Percentiles rank a stretch among this genome's conserved stretches.
These are phyloP conservation scores for Talaromyces adpressus DNA, from an alignment of 495 filamentous ascomycete species.

Conservation along the genomic window DNA sequence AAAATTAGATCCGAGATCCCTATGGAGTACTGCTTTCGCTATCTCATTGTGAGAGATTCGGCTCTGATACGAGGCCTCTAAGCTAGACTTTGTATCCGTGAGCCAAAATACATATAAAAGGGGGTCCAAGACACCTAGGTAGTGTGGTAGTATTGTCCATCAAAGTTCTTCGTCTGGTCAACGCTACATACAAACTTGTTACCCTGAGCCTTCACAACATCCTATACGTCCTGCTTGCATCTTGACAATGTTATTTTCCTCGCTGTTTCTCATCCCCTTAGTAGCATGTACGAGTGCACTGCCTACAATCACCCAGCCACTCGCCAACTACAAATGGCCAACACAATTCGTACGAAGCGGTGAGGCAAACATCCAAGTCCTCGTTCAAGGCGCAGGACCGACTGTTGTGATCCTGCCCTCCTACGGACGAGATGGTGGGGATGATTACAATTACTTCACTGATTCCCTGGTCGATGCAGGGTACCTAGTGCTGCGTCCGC, in stretches of 20 bases:
- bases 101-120: background rate
- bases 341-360: background rate
- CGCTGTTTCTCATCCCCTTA: background rate
- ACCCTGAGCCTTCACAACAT: background rate
- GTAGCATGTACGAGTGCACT: background rate
- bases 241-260: background rate
- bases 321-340: background rate
- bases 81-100: background rate
- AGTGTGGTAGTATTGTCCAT: background rate
- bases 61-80: background rate
- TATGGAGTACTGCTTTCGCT: background rate
- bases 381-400: background rate
- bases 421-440: background rate
- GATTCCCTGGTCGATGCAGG: background rate
- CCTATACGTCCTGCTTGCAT: background rate
- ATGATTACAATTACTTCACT: slow-evolving; percentile 1
- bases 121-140: background rate
- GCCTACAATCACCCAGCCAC: background rate
- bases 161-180: background rate
- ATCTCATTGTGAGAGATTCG: background rate
- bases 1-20: background rate
- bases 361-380: background rate
- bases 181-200: background rate
- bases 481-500: background rate
- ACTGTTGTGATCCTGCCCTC: background rate